These are phyloP conservation scores for Sporothrix inflata DNA, from an alignment of 2,329 filamentous ascomycete species.

Conservation along the genomic window DNA sequence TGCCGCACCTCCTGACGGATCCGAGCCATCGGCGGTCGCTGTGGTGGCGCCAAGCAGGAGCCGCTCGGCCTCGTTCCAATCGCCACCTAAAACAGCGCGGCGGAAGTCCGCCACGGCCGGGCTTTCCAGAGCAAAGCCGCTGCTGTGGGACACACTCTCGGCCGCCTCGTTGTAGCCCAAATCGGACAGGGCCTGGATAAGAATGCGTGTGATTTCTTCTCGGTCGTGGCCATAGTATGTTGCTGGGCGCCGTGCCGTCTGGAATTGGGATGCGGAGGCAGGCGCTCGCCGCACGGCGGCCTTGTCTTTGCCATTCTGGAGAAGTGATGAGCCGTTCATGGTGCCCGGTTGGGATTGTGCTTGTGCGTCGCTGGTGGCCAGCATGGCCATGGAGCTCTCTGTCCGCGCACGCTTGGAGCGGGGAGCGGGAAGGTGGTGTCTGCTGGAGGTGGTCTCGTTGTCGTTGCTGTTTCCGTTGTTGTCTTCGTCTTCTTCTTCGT, in stretches of 20 bases:
- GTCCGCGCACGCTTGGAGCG: conserved; percentile 30
- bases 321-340: conserved; percentile 59
- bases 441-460: neutral
- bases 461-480: neutral
- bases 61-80: conserved; percentile 83
- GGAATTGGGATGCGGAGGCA: neutral
- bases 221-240: conserved; percentile 83
- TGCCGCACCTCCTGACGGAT: neutral
- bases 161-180: conserved; percentile 84
- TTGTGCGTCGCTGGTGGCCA: conserved; percentile 23
- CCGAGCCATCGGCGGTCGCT: conserved; percentile 33
- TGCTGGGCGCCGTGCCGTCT: conserved; percentile 18
- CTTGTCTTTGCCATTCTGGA: conserved; percentile 39
- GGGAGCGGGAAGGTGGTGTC: conserved; percentile 15
- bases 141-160: conserved; percentile 73
- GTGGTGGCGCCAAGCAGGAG: conserved; percentile 65
- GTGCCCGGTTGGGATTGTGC: conserved; percentile 37
- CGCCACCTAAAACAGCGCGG: conserved; percentile 74
- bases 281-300: neutral
- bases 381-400: conserved; percentile 23
- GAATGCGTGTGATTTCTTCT: conserved; percentile 88
- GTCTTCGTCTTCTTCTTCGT: neutral
- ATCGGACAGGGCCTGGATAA: conserved; percentile 89
- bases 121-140: conserved; percentile 85
- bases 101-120: conserved; percentile 85